Evolutionary conservation across 495 filamentous ascomycete species (phyloP).

Genomic region (Darksidea phi): DNA sequence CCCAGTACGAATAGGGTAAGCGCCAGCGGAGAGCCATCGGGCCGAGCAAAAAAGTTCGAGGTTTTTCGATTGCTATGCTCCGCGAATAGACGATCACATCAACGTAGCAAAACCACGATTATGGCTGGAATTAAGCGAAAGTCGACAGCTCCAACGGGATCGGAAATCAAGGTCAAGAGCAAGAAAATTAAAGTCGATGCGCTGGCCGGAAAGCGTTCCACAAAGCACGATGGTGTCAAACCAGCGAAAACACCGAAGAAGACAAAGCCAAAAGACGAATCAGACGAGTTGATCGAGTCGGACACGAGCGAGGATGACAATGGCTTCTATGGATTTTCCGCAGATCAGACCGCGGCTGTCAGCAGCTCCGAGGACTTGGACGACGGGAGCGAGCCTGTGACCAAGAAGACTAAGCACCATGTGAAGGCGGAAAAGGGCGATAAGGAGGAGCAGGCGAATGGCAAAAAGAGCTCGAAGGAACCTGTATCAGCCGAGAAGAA

Average conservation of each 20-base stretch:
- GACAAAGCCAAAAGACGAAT: conserved; percentile 13
- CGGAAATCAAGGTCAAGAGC: background rate
- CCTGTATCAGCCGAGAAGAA: conserved; percentile 2
- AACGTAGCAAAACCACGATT: background rate
- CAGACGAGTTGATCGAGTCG: conserved; percentile 35
- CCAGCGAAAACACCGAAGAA: conserved; percentile 13
- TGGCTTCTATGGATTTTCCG: conserved; percentile 37
- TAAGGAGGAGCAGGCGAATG: background rate
- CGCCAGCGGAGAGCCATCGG: background rate
- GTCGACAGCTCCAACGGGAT: conserved; percentile 4
- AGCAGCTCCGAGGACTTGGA: conserved; percentile 12
- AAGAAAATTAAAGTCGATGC: conserved; percentile 34
- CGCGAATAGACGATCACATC: background rate
- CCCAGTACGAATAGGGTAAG: background rate
- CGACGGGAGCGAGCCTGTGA: background rate
- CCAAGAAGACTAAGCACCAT: background rate
- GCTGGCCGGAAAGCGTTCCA: conserved; percentile 8
- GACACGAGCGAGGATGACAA: conserved; percentile 38
- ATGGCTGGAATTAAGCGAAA: conserved; percentile 36
- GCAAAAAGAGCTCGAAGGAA: background rate
- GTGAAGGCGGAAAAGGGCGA: background rate
- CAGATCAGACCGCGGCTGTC: conserved; percentile 9
- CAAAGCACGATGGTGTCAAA: conserved; percentile 11
- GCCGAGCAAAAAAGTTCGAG: background rate
- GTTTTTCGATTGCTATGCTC: background rate